Conservation (phyloP, 495 filamentous ascomycete species). For the Penicillium herquei region DNA sequence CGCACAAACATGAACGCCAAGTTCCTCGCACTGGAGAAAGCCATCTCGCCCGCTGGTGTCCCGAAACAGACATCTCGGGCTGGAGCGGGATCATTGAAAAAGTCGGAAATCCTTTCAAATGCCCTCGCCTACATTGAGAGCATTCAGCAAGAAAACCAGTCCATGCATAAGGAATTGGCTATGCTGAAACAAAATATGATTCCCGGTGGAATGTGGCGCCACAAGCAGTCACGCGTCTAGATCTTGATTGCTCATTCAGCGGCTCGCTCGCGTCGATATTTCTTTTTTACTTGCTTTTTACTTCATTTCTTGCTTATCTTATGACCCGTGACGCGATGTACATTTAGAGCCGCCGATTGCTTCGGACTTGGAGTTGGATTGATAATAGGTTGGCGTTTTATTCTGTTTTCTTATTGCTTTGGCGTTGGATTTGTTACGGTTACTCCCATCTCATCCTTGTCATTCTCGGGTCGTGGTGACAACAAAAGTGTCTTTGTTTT, state of each 20-base stretch:
- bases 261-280: too few species aligned
- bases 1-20: slow-evolving; percentile 56
- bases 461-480: slow-evolving; percentile 25
- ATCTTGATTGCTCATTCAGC: too few species aligned
- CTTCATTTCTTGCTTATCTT: background rate
- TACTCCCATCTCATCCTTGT: slow-evolving; percentile 18
- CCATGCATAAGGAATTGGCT: slow-evolving; percentile 37
- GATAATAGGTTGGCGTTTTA: background rate
- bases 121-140: slow-evolving; percentile 69
- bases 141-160: slow-evolving; percentile 42
- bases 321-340: slow-evolving; percentile 20
- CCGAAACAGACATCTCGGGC: slow-evolving; percentile 24
- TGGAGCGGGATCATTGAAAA: slow-evolving; percentile 41
- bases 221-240: slow-evolving; percentile 17
- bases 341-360: slow-evolving; percentile 12
- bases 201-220: slow-evolving; percentile 33
- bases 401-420: background rate
- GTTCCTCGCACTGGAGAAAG: slow-evolving; percentile 45
- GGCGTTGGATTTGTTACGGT: slow-evolving; percentile 3
- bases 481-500: slow-evolving; percentile 26
- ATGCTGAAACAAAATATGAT: slow-evolving; percentile 36
- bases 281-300: background rate
- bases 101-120: slow-evolving; percentile 61
- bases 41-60: slow-evolving; percentile 30
- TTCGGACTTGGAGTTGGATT: slow-evolving; percentile 1